phyloP scores from a whole-genome alignment of 2,329 filamentous ascomycete species.

The Fusarium anthophilum region DNA sequence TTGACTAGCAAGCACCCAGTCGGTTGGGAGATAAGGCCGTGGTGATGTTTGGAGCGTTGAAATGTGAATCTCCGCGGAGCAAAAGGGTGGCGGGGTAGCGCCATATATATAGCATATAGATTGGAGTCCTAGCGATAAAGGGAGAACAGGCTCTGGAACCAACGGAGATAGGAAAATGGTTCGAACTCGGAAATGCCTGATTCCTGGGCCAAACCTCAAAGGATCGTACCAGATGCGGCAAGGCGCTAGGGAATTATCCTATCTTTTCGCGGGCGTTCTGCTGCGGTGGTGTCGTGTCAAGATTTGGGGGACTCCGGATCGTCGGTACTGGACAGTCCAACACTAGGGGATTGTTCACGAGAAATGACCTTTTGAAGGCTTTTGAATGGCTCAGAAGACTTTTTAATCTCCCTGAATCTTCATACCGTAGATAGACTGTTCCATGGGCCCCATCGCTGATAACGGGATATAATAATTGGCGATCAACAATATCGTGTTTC shows the following conservation, averaged over 20 bases:
- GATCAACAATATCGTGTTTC: background rate
- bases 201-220: background rate
- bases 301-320: background rate
- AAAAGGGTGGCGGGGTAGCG: conserved; percentile 21
- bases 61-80: conserved; percentile 43
- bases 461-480: background rate
- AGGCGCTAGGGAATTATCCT: conserved; percentile 11
- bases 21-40: conserved; percentile 36
- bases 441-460: background rate
- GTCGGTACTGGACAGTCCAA: background rate
- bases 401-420: background rate
- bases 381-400: background rate
- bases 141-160: conserved; percentile 2
- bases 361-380: background rate
- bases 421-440: background rate
- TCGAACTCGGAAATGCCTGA: background rate
- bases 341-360: background rate
- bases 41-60: conserved; percentile 27
- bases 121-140: conserved; percentile 15
- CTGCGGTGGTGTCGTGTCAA: conserved; percentile 17
- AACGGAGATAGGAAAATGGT: conserved; percentile 26
- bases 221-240: conserved; percentile 4
- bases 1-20: conserved; percentile 24
- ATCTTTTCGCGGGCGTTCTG: conserved; percentile 25
- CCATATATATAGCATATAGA: conserved; percentile 34